Percentiles rank a stretch among this genome's conserved stretches.
These are phyloP conservation scores for Coniosporium tulheliwenetii DNA, from an alignment of 2,329 filamentous ascomycete genomes.

Conservation along the genomic window DNA sequence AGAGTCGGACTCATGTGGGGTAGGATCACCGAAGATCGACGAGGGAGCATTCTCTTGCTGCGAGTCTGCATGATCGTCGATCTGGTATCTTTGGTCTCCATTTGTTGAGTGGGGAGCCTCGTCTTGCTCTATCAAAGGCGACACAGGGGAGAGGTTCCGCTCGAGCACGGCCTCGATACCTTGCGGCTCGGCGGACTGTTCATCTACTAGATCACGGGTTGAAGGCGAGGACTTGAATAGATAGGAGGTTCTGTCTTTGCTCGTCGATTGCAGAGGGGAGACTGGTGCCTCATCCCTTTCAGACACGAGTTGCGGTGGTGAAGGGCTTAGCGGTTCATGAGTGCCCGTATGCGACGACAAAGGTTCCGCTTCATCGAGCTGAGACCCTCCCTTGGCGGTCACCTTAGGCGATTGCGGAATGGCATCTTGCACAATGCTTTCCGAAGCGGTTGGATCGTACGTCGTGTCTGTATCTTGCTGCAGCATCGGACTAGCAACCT, in stretches of 20 bases:
- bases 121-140: not conserved
- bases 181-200: no score
- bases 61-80: not conserved
- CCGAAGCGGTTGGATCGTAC: not conserved
- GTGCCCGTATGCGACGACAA: not conserved
- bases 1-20: constrained; percentile 5
- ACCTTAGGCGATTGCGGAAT: no score
- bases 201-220: not conserved
- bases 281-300: constrained; percentile 1
- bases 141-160: not conserved
- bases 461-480: constrained; percentile 6
- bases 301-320: not conserved
- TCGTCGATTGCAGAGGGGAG: constrained; percentile 24
- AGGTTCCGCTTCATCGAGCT: not conserved
- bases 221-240: constrained; percentile 27
- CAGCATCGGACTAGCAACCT: not conserved
- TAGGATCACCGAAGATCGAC: constrained; percentile 4
- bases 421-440: no score
- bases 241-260: constrained; percentile 29
- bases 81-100: not conserved
- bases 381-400: not conserved
- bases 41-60: constrained; percentile 2
- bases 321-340: not conserved
- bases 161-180: not conserved
- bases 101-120: not conserved